A percentile compares a stretch with the other conserved stretches of the same genome.
phyloP scores from a whole-genome alignment of 2,329 filamentous ascomycete species.

The Sphaerostilbella broomeana region DNA sequence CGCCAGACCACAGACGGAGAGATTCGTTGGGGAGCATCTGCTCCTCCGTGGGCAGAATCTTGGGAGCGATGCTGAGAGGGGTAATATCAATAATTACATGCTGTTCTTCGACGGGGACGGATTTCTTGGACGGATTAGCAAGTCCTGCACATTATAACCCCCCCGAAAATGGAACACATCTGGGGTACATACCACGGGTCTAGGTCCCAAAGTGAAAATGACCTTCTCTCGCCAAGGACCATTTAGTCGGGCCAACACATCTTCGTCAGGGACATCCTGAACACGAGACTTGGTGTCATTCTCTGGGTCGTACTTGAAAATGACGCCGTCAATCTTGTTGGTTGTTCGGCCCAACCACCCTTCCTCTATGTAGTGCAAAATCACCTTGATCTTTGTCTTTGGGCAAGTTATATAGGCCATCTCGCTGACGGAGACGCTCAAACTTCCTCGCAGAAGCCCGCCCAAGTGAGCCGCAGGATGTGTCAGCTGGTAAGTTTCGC shows the following conservation, averaged over 20 bases:
- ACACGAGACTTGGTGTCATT: slow-evolving; percentile 75
- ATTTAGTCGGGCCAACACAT: slow-evolving; percentile 73
- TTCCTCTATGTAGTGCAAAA: slow-evolving; percentile 88
- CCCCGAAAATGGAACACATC: no score
- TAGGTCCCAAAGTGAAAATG: slow-evolving; percentile 53
- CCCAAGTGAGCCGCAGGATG: slow-evolving; percentile 92
- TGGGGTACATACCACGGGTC: slow-evolving; percentile 50
- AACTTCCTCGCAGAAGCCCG: slow-evolving; percentile 76
- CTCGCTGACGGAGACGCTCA: slow-evolving; percentile 87
- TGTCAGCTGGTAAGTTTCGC: slow-evolving; percentile 91
- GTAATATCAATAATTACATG: slow-evolving; percentile 78
- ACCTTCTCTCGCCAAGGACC: slow-evolving; percentile 79
- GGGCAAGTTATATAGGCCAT: slow-evolving; percentile 81
- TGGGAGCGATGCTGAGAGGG: slow-evolving; percentile 74
- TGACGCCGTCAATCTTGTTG: slow-evolving; percentile 83
- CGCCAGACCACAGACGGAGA: slow-evolving; percentile 76
- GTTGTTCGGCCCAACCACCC: slow-evolving; percentile 89
- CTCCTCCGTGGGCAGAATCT: slow-evolving; percentile 69
- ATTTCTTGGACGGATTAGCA: slow-evolving; percentile 29
- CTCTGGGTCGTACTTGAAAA: slow-evolving; percentile 84
- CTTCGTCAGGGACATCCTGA: slow-evolving; percentile 78
- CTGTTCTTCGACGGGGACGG: slow-evolving; percentile 50
- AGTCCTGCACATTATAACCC: no score
- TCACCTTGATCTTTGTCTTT: slow-evolving; percentile 85
- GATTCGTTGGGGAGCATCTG: slow-evolving; percentile 85